Percentiles rank a stretch among this genome's conserved stretches.
These are phyloP conservation scores for Penicillium rolfsii DNA, from an alignment of 2,329 filamentous ascomycete genomes.

Conservation along the genomic window DNA sequence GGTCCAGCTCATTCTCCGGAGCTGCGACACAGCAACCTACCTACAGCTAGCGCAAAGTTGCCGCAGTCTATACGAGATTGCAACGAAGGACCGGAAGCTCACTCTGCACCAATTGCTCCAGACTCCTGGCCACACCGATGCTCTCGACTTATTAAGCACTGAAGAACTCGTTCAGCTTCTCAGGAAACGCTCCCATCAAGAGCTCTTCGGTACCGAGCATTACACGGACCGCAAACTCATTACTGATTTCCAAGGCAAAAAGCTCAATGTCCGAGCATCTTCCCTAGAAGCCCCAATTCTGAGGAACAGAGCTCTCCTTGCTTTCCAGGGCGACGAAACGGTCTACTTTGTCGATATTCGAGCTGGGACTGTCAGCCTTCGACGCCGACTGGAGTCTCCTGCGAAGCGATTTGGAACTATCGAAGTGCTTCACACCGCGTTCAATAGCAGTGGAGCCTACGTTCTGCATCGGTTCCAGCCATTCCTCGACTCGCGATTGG, in stretches of 20 bases:
- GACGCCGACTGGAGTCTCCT: slow-evolving; percentile 27
- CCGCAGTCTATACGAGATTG: slow-evolving; percentile 41
- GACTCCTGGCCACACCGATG: slow-evolving; percentile 37
- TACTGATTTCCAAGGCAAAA: slow-evolving; percentile 31
- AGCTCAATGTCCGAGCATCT: slow-evolving; percentile 42
- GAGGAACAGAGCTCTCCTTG: slow-evolving; percentile 32
- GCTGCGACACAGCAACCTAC: slow-evolving; percentile 40
- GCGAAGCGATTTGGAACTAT: slow-evolving; percentile 32
- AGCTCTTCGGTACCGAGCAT: slow-evolving; percentile 44
- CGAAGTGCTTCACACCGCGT: slow-evolving; percentile 39
- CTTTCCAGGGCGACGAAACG: slow-evolving; percentile 33
- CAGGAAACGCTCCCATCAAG: slow-evolving; percentile 33
- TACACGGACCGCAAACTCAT: slow-evolving; percentile 36
- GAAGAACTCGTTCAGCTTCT: slow-evolving; percentile 40
- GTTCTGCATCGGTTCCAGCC: slow-evolving; percentile 41
- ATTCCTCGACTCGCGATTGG: slow-evolving; percentile 24
- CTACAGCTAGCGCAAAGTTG: slow-evolving; percentile 44
- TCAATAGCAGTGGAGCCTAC: slow-evolving; percentile 31
- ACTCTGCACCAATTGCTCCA: slow-evolving; percentile 42
- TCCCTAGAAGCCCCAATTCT: slow-evolving; percentile 28
- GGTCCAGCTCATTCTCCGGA: slow-evolving; percentile 42
- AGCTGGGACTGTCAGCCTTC: slow-evolving; percentile 21
- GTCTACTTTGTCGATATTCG: slow-evolving; percentile 34
- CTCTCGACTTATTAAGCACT: slow-evolving; percentile 24
- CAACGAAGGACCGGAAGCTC: slow-evolving; percentile 39